Evolutionary conservation across 2,329 filamentous ascomycete genomes (phyloP), one percentile per base, ranked within the genome.

Genomic region (Didymella sp.): DNA sequence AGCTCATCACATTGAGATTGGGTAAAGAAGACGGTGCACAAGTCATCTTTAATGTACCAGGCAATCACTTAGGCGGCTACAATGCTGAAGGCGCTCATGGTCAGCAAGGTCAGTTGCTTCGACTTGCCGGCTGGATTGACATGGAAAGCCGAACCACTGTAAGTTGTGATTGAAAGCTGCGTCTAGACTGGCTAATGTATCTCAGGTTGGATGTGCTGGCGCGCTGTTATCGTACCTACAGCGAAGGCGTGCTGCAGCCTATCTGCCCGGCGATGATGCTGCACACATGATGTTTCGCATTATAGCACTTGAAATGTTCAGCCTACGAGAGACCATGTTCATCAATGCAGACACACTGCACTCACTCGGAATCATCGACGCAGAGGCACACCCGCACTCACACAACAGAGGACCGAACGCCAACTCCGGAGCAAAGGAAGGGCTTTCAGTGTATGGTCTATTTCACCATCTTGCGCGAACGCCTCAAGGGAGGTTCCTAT

Each of bases 351-450:
- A 97, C 69, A 90, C 93, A 0, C 79, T 98, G 38, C 77, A 86
- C 13, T 92, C 92, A 1, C 82, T 99, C 8, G 94, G 97, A 67
- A 91, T 99, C 25, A 81, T 96, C 24, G 88, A 89, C 52, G 87
- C 89, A 1, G 93, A 97, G 72, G 85, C 85, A 11, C 92, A 96
- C 73, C 93, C 91, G 4, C 92, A 92, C 69, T 87, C 85, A 44
- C 89, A 94, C 60, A 90, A 88, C 65, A 88, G 89, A 76, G 90
- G 89, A 0, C 85, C 87, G 2, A 84, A 80, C 61, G 81, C 81
- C 27, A 82, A 80, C 24, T 86, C 84, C 1, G 87, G 85, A 19
- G 84, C 85, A 0, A 96, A 94, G 73, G 92, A 96, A 77, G 89
- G 87, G 15, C 81, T 95, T 1, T 98, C 91, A 0, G 78, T 96